Evolutionary conservation across 23 red algal genomes (phyloP).

Genomic region (Gracilaria caudata): DNA sequence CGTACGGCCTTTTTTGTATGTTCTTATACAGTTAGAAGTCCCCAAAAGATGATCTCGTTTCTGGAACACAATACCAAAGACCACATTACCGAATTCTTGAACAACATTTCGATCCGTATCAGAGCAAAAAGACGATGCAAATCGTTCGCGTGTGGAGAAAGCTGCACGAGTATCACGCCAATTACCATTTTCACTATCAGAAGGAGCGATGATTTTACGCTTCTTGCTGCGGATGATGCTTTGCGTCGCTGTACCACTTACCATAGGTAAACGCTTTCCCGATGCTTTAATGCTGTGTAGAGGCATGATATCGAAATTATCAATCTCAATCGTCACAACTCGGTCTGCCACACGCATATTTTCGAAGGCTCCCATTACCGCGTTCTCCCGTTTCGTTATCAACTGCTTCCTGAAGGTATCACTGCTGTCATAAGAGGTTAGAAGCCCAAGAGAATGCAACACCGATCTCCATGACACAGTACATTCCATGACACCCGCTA

Average conservation of each 20-base stretch:
- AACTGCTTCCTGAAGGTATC: background rate
- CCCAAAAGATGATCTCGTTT: background rate
- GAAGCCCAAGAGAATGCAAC: background rate
- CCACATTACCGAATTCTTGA: background rate
- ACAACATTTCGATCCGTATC: background rate
- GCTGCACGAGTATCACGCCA: too few species aligned
- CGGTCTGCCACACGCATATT: background rate
- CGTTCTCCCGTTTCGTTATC: conserved; percentile 1
- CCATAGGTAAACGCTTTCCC: background rate
- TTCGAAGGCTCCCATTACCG: background rate
- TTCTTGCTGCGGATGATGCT: conserved; percentile 5
- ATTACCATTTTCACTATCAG: too few species aligned
- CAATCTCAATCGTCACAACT: conserved; percentile 11
- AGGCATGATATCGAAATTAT: conserved; percentile 10
- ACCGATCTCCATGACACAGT: conserved; percentile 21
- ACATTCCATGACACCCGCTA: conserved; percentile 5
- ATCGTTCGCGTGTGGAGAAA: background rate
- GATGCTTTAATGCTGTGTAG: conserved; percentile 25
- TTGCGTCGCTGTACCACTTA: conserved; percentile 35
- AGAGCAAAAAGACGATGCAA: background rate
- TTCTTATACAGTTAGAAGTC: background rate
- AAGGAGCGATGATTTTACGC: background rate
- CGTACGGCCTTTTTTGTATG: too few species aligned
- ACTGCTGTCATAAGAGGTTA: background rate
- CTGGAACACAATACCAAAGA: background rate